phyloP scores from a whole-genome alignment of 164 flowering plant species.

The Sextonia rubra region DNA sequence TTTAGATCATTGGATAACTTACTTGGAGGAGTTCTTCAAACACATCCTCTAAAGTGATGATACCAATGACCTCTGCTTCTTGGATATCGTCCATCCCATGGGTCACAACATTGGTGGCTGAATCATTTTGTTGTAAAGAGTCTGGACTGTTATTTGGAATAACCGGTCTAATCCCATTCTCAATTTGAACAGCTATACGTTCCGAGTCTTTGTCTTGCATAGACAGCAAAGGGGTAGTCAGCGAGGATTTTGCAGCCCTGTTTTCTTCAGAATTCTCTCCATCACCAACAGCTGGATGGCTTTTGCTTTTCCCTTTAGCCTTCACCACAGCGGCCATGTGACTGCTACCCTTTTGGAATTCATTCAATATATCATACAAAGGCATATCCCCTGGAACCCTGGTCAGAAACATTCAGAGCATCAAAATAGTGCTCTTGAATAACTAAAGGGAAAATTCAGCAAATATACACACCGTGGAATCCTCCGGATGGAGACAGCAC shows the following conservation, averaged over 20 bases:
- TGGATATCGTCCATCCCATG: slow-evolving; percentile 57
- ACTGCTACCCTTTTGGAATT: slow-evolving; percentile 97
- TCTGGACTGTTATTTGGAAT: slow-evolving; percentile 15
- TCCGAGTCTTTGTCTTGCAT: slow-evolving; percentile 41
- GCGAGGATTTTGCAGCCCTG: slow-evolving; percentile 25
- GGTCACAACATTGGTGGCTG: slow-evolving; percentile 26
- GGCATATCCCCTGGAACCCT: slow-evolving; percentile 99
- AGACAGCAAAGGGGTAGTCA: slow-evolving; percentile 56
- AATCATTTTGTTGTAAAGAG: slow-evolving; percentile 26
- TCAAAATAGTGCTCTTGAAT: slow-evolving; percentile 1
- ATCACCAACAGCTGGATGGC: slow-evolving; percentile 27
- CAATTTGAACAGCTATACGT: slow-evolving; percentile 51
- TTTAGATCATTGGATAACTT: slow-evolving; percentile 10
- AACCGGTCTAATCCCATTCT: slow-evolving; percentile 28
- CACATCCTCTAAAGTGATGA: slow-evolving; percentile 97
- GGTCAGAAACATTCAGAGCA: slow-evolving; percentile 12
- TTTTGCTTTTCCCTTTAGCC: slow-evolving; percentile 42
- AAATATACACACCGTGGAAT: slow-evolving; percentile 67
- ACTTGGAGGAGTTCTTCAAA: slow-evolving; percentile 99
- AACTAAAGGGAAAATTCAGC: background rate
- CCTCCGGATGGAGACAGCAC: slow-evolving; percentile 95
- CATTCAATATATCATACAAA: slow-evolving; percentile 88
- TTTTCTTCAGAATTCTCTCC: slow-evolving; percentile 40
- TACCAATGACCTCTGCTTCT: slow-evolving; percentile 92
- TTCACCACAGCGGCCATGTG: slow-evolving; percentile 99